Evolutionary conservation across 106 monocot genomes (phyloP), one percentile per base, ranked within the genome.

Genomic region (Dendrobium catenatum): DNA sequence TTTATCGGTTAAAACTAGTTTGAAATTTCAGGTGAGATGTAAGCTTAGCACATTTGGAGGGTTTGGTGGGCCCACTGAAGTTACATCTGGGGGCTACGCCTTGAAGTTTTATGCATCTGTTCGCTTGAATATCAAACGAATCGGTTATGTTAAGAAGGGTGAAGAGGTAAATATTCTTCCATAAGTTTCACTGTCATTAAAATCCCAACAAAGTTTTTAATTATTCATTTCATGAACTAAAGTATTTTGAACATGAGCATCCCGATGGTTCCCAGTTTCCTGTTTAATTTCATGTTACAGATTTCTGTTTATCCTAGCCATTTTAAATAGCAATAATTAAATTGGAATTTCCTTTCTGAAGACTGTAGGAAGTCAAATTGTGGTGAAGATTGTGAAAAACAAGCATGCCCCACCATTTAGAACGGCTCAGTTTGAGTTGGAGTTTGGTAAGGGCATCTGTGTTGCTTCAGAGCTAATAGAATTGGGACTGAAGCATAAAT

Each of bases 101-200:
- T 85, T 99, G 83, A 99, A 95, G 80, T 99, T 99, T 86, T 99
- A 95, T 87, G 90, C 99, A 22, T 99, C 95, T 61, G 91, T 99
- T 22, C 95, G 95, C 20, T 22, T 99, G 81, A 93, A 99, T 67
- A 87, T 99, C 59, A 93, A 73, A 86, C 76, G 93, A 73, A 79
- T 91, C 77, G 99, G 93, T 67, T 79, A 89, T 29, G 91, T 99
- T 66, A 95, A 99, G 70, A 99, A 95, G 68, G 91, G 88, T 8
- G 99, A 99, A 73, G 99, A 95, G 89, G 99, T 99, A 86, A 79
- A 16, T 33, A 37, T 31, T 70, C 70, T 70, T 66, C 1, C 70
- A 15, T 15, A 70, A 33, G 29, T 15, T 37, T 70, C 24, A 33
- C 70, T 70, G 33, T 22, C 70, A 70, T 2, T 31, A 37, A 70